Conservation (phyloP, 1,284 basidiomycete genomes). For the Chiua sp. region DNA sequence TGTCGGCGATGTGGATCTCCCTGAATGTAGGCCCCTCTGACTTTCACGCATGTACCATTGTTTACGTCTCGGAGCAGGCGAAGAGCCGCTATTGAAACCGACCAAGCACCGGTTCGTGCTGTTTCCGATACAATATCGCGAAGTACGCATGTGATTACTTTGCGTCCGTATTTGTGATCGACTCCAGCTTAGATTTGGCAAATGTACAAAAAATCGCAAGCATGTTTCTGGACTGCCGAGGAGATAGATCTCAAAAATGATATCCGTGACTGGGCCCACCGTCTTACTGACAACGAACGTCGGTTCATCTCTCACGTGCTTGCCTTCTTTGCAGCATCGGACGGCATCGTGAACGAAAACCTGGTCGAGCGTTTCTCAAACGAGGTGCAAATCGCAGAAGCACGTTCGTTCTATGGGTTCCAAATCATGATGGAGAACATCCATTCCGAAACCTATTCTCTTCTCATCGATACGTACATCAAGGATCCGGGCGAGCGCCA, state of each 20-base stretch:
- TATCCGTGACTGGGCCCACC: slow-evolving; percentile 91
- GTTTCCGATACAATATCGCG: slow-evolving; percentile 93
- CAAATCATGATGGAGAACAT: slow-evolving; percentile 99
- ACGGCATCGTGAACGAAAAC: slow-evolving; percentile 99
- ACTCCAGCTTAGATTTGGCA: slow-evolving; percentile 79
- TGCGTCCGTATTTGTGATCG: background rate
- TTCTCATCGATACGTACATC: slow-evolving; percentile 98
- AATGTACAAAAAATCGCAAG: slow-evolving; percentile 94
- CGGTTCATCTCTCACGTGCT: slow-evolving; percentile 97
- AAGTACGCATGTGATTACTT: slow-evolving; percentile 54
- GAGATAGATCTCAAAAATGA: slow-evolving; percentile 98
- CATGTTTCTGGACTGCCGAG: slow-evolving; percentile 97
- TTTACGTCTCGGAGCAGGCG: slow-evolving; percentile 45
- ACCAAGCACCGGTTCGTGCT: slow-evolving; percentile 87
- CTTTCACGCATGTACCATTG: background rate
- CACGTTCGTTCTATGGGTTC: slow-evolving; percentile 98
- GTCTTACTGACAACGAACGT: slow-evolving; percentile 91
- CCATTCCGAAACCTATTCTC: slow-evolving; percentile 97
- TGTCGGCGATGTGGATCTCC: slow-evolving; percentile 68
- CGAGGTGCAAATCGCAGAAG: slow-evolving; percentile 95
- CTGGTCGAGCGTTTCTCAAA: slow-evolving; percentile 94
- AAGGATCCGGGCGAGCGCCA: slow-evolving; percentile 85
- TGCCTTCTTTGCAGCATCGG: slow-evolving; percentile 96
- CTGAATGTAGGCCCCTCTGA: slow-evolving; percentile 53
- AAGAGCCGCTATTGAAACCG: slow-evolving; percentile 85